These are phyloP conservation scores for Ogataea kodamae DNA, from an alignment of 805 yeast genomes.

Conservation along the genomic window DNA sequence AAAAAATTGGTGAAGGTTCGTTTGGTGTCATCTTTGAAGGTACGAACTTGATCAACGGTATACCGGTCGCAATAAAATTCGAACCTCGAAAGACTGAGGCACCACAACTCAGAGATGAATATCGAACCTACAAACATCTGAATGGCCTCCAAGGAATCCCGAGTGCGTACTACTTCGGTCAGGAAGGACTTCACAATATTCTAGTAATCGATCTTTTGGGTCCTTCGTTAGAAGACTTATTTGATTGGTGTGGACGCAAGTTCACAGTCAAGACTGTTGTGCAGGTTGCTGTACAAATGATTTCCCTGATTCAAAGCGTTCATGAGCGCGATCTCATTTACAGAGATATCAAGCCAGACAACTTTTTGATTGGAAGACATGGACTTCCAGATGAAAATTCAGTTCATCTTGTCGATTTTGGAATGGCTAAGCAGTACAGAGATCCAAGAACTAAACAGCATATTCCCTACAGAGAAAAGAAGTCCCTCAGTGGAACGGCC, in stretches of 20 bases:
- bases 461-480: conserved; percentile 94
- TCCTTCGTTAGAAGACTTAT: conserved; percentile 91
- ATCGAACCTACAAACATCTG: conserved; percentile 86
- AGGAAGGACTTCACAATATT: conserved; percentile 95
- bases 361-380: conserved; percentile 89
- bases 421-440: conserved; percentile 97
- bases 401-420: conserved; percentile 91
- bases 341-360: conserved; percentile 97
- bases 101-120: conserved; percentile 95
- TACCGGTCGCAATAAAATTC: conserved; percentile 93
- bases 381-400: conserved; percentile 78
- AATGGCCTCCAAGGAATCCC: conserved; percentile 86
- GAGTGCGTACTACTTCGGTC: conserved; percentile 96
- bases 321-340: conserved; percentile 90
- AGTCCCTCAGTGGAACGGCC: conserved; percentile 96
- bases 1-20: conserved; percentile 97
- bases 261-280: conserved; percentile 86
- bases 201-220: conserved; percentile 92
- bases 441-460: conserved; percentile 95
- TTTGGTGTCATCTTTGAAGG: conserved; percentile 98
- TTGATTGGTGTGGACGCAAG: conserved; percentile 97
- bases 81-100: conserved; percentile 97
- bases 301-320: conserved; percentile 75
- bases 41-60: conserved; percentile 82
- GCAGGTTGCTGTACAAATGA: conserved; percentile 94